Base-by-base conservation (phyloP, 163 green algal genomes). In the Chloroidium sp. region DNA sequence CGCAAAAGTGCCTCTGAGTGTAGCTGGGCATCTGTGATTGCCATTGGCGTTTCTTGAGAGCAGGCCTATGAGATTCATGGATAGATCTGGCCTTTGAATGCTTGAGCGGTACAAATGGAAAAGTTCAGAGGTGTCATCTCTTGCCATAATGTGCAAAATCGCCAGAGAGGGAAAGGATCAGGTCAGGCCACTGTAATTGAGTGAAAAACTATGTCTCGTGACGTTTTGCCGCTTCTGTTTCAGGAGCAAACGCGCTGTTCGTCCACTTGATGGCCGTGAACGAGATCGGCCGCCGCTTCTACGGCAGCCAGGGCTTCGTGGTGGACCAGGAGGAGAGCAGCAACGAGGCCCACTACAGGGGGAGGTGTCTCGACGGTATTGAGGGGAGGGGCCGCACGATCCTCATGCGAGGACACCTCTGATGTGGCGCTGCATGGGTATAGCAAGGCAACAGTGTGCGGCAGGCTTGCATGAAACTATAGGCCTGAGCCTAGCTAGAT, bases 221-320 rank as follows among this genome's bases (percentile, higher is more conserved):
- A 36, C 36, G 36, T 36, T 36, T 36, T 36, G 36, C 36, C 36
- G 36, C 36, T 36, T 36, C 36, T 36, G 36, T 36, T 36, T 36
- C 75, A 80, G 78, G 76, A 3, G 62, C 62, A 60, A 78, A 82
- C 2, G 79, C 64, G 1, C 61, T 88, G 77, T 85, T 84, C 79
- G 84, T 88, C 12, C 84, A 88, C 77, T 82, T 86, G 59, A 84
- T 84, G 84, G 76, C 85, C 0, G 83, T 82, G 61, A 92, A 91
- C 77, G n/a, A 78, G 57, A 61, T 79, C 14, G 89, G 84, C 0
- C 75, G 69, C 59, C 59, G 62, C 1, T 86, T 92, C 60, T 92
- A 92, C 69, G 77, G 84, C 12, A 62, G 78, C 62, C 82, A 82
- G 76, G 87, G 87, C n/a, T 92, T 92, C 77, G 62, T 76, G 0